phyloP scores from a whole-genome alignment of 2,329 filamentous ascomycete genomes.

The Trichoderma gracile region DNA sequence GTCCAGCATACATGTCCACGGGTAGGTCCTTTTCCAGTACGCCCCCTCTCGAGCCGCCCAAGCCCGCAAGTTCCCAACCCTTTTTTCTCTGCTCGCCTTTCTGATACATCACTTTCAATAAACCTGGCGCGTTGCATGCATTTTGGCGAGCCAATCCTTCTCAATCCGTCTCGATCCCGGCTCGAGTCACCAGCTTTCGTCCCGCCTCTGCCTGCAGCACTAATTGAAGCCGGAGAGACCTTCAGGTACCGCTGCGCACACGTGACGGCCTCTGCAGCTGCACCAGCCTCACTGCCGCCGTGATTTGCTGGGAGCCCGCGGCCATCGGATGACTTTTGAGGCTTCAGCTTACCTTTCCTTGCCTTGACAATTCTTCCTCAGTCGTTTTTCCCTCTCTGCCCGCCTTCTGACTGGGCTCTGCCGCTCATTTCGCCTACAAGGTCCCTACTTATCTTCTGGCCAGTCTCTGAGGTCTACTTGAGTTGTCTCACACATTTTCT shows the following conservation, averaged over 20 bases:
- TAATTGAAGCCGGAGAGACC: neutral
- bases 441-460: neutral
- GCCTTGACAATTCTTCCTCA: neutral
- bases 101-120: no score
- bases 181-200: no score
- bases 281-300: neutral
- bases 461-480: no score
- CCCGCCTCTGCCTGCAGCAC: neutral
- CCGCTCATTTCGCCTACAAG: neutral
- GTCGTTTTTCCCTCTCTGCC: neutral
- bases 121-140: no score
- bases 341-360: slow-evolving; percentile 1
- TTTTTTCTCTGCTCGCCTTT: no score
- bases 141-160: no score
- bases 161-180: no score
- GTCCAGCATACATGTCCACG: no score
- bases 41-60: no score
- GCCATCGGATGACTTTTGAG: neutral
- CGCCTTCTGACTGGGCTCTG: neutral
- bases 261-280: slow-evolving; percentile 2
- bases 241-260: neutral
- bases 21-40: no score
- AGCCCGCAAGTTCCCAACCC: no score
- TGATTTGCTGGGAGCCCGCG: no score
- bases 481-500: neutral